These are phyloP conservation scores for Pseudogymnoascus sp. DNA, from an alignment of 2,329 filamentous ascomycete species.

Conservation along the genomic window DNA sequence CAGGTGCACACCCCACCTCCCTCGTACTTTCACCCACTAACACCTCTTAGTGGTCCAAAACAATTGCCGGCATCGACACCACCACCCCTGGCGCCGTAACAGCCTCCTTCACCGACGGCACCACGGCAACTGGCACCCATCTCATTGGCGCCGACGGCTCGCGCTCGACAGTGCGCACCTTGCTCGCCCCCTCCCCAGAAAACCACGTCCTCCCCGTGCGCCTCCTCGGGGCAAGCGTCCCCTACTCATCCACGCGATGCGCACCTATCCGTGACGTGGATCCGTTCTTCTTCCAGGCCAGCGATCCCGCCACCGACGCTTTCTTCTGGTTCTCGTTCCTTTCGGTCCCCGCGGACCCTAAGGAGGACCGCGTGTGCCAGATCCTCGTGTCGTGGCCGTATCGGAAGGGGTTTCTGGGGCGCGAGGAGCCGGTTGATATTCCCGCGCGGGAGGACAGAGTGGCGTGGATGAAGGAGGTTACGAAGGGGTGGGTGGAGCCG, in stretches of 20 bases:
- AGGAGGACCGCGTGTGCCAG: constrained; percentile 39
- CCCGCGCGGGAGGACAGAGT: constrained; percentile 37
- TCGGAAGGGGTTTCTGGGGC: constrained; percentile 29
- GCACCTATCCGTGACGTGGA: constrained; percentile 40
- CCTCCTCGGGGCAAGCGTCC: constrained; percentile 40
- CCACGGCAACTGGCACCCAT: constrained; percentile 35
- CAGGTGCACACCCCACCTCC: constrained; percentile 30
- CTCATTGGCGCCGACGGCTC: constrained; percentile 47
- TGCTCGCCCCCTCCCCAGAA: constrained; percentile 31
- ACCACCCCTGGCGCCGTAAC: constrained; percentile 31
- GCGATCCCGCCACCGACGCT: constrained; percentile 42
- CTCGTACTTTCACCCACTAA: background rate
- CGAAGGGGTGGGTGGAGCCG: constrained; percentile 42
- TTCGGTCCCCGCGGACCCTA: constrained; percentile 36
- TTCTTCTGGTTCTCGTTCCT: constrained; percentile 46
- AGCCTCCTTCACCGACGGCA: constrained; percentile 41
- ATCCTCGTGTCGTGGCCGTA: constrained; percentile 47
- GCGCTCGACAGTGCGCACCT: constrained; percentile 36
- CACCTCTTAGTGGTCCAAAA: constrained; percentile 34
- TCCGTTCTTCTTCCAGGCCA: constrained; percentile 48
- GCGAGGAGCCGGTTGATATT: constrained; percentile 30
- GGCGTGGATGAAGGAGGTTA: constrained; percentile 37
- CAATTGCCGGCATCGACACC: constrained; percentile 29
- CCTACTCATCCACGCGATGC: constrained; percentile 36
- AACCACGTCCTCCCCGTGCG: constrained; percentile 38